Evolutionary conservation across 1,284 basidiomycete species (phyloP), one percentile per base, ranked within the genome.

Genomic region (Macrocybe sp.): DNA sequence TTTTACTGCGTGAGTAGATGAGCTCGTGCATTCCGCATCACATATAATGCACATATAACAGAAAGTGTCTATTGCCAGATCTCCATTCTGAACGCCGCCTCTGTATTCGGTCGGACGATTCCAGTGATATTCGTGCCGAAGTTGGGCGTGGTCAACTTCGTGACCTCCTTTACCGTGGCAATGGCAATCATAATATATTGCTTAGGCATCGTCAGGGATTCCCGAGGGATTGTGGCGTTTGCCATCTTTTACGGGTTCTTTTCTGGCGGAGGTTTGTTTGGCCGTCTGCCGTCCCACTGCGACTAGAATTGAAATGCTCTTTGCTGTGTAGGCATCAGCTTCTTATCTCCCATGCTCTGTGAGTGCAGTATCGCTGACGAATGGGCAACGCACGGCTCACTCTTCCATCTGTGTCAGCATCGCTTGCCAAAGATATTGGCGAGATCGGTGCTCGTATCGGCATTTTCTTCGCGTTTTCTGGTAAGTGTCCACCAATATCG

Each of bases 11-110:
- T 79, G 55, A 28, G 72, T 63, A 34, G 14, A 11, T 7, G 12
- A 22, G 22, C 22, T 31, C 12, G 37, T 33, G 42, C 31, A 7
- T 34, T 8, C n/a, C 22, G 37, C 32, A 31, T 32, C 12, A 36
- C 10, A 34, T 32, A 41, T 30, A 35, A 7, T 39, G 36, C 10
- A 8, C 29, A 22, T 41, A 16, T 16, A 29, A 2, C 11, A 11
- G 22, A 44, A 14, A 37, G 22, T 39, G 12, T 14, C 14, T n/a
- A 35, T 10, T 39, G 14, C 7, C 36, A 70, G 68, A 56, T 69
- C 38, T 59, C 67, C n/a, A 69, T 76, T 34, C 61, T 77, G 47
- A 78, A 78, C 51, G 73, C 69, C 0, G 67, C 70, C 7, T 73
- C 70, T 57, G 60, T 73, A 36, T 57, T 71, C 33, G 76, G 76